A percentile compares a stretch with the other conserved stretches of the same genome.
Conservation (phyloP, 1,284 basidiomycete genomes). For the Malassezia restricta region DNA sequence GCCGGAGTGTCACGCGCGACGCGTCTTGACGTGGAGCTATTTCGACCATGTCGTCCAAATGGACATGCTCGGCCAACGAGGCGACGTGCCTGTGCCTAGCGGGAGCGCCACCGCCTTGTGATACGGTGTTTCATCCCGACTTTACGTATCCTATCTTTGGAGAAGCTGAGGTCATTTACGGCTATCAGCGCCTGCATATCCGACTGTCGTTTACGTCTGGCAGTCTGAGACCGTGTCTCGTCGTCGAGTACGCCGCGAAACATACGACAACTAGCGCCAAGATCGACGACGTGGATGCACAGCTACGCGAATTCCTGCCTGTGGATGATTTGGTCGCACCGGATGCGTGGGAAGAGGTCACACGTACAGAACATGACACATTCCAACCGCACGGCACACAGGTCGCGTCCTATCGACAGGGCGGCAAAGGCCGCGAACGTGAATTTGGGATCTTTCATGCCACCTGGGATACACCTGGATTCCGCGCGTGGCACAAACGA, state of each 20-base stretch:
- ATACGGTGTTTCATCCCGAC: conserved; percentile 27
- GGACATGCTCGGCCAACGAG: conserved; percentile 32
- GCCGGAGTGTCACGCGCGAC: not conserved
- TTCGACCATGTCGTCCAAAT: conserved; percentile 22
- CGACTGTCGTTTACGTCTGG: conserved; percentile 77
- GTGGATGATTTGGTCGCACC: conserved; percentile 47
- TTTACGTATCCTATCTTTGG: conserved; percentile 56
- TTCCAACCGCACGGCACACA: conserved; percentile 69
- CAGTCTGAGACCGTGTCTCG: conserved; percentile 54
- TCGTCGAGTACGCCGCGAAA: conserved; percentile 29
- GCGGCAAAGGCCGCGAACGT: conserved; percentile 16
- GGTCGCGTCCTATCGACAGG: conserved; percentile 63
- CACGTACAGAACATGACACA: conserved; percentile 56
- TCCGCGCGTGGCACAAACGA: conserved; percentile 77
- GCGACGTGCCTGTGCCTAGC: conserved; percentile 28
- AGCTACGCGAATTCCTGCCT: conserved; percentile 66
- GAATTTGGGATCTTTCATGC: conserved; percentile 44
- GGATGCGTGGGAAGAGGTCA: conserved; percentile 51
- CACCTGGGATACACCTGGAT: conserved; percentile 76
- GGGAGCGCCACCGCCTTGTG: conserved; percentile 20
- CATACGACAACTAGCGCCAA: conserved; percentile 51
- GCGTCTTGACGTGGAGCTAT: not conserved
- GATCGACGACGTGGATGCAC: conserved; percentile 75
- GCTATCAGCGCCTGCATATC: conserved; percentile 58
- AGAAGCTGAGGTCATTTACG: conserved; percentile 90